Evolutionary conservation across 2,329 filamentous ascomycete species (phyloP).

Genomic region (Zymoseptoria tritici): DNA sequence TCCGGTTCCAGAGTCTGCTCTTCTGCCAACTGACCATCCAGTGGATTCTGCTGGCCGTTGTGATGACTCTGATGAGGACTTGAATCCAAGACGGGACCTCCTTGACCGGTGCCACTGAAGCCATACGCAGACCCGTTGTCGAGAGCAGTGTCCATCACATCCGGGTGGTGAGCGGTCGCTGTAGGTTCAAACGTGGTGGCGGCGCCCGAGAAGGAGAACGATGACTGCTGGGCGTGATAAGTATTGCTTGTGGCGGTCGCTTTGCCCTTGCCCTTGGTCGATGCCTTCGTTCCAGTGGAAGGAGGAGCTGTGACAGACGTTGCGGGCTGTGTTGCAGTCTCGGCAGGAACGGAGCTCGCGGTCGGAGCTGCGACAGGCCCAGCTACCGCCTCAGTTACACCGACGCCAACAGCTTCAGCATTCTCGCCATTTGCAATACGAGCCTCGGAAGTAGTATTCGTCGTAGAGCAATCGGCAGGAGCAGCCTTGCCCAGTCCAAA

Average conservation of each 20-base stretch:
- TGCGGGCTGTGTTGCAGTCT: background rate
- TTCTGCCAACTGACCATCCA: constrained; percentile 23
- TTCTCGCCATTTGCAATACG: background rate
- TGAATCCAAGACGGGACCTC: background rate
- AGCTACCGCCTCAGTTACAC: background rate
- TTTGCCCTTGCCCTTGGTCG: background rate
- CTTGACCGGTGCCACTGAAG: background rate
- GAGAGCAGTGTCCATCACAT: background rate
- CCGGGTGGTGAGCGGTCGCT: background rate
- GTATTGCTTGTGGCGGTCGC: background rate
- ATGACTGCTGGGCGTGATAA: background rate
- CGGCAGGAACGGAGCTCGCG: background rate
- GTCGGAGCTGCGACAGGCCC: background rate
- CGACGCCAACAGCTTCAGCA: background rate
- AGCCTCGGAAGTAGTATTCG: background rate
- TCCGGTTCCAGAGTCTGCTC: constrained; percentile 32
- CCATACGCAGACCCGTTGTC: background rate
- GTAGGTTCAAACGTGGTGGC: background rate
- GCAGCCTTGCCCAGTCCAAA: background rate
- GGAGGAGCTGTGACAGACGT: background rate
- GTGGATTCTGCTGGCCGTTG: background rate
- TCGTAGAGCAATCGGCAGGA: background rate
- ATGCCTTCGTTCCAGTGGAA: background rate
- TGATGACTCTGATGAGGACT: background rate
- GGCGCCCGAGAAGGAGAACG: background rate